phyloP scores from a whole-genome alignment of 139 green algal genomes.

The Picochlorum sp. region DNA sequence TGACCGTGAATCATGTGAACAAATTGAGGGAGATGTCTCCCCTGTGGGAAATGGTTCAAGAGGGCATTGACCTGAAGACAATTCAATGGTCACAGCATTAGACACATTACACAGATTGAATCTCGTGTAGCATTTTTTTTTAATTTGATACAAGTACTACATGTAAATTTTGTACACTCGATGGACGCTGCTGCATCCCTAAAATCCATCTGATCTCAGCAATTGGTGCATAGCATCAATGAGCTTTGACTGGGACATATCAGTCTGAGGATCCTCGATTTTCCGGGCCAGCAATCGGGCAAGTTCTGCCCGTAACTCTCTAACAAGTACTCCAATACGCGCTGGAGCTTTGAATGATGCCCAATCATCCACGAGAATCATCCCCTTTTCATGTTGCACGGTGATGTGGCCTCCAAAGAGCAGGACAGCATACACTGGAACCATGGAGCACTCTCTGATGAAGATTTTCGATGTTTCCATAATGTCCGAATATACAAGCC shows the following conservation, averaged over 20 bases:
- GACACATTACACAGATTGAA: neutral
- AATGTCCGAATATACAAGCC: constrained; percentile 82
- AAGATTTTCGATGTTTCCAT: constrained; percentile 60
- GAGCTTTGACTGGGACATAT: constrained; percentile 37
- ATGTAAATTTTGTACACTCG: too few relatives aligned
- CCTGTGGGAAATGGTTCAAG: constrained; percentile 91
- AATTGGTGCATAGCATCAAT: constrained; percentile 54
- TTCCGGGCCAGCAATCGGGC: constrained; percentile 58
- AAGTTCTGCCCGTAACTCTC: constrained; percentile 57
- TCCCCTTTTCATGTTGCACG: constrained; percentile 38
- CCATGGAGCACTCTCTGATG: constrained; percentile 63
- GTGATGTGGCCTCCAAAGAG: constrained; percentile 70
- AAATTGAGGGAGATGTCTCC: constrained; percentile 94
- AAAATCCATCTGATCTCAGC: constrained; percentile 66
- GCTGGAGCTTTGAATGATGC: constrained; percentile 55
- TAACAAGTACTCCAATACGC: constrained; percentile 59
- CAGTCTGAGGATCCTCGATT: constrained; percentile 49
- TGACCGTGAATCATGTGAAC: constrained; percentile 83
- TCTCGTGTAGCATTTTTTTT: too few relatives aligned
- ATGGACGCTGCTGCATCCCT: neutral
- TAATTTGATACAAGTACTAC: too few relatives aligned
- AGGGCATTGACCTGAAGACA: constrained; percentile 91
- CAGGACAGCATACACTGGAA: constrained; percentile 74
- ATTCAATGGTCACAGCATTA: constrained; percentile 96
- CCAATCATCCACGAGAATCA: constrained; percentile 53